Evolutionary conservation across 1,139 yeast genomes (phyloP), one percentile per base, ranked within the genome.

Genomic region (Kluyveromyces marxianus): DNA sequence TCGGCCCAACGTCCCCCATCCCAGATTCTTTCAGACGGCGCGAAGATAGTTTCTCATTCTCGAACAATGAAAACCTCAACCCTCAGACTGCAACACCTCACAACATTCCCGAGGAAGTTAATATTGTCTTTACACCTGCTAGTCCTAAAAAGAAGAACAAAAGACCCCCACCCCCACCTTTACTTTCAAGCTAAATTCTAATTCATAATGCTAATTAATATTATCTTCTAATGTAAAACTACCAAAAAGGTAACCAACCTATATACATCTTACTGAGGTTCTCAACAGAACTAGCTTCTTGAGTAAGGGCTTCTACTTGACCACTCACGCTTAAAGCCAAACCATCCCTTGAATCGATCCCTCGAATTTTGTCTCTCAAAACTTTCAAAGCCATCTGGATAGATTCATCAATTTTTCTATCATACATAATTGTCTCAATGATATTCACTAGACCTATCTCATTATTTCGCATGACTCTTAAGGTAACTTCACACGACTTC

Each of bases 361-460:
- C 98, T 57, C 95, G 73, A 42, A 94, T 77, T 60, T 92, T 90
- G 54, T 87, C 75, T 49, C 95, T 71, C 35, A 90, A 83, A 8
- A 80, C 78, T 25, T 78, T 73, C 58, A 92, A 70, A n/a, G 95
- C 95, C 24, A 56, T 56, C 44, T 59, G 60, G n/a, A 61, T 54
- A 1, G 63, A 54, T 29, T 56, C 52, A 40, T 62, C 66, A 54
- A 59, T 55, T 43, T 57, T 58, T 41, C 67, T 53, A 40, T 94
- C 99, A 62, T 92, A 88, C 50, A 92, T 71, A 62, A 94, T 87
- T 1, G 97, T 86, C 64, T 94, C 98, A 55, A 94, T 72, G 43
- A 88, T 85, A 59, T 92, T 92, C 85, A 89, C 85, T 54, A 94
- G 69, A 35, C 90, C 80, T n/a, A 87, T 84, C 61, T 92, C 97